Conservation (phyloP, 1,139 yeast species). For the Kodamaea fungicola region DNA sequence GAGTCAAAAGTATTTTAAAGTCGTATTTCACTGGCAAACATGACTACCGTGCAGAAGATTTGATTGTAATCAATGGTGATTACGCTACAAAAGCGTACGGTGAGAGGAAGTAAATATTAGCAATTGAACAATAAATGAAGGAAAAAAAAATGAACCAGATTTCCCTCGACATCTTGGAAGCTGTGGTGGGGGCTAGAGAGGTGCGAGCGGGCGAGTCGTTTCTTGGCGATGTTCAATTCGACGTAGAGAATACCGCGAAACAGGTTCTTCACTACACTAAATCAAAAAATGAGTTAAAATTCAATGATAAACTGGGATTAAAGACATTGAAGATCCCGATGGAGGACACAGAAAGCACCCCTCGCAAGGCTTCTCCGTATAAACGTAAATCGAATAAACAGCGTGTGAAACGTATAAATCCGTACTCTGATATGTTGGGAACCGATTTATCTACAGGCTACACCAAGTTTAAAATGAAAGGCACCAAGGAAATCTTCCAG, state of each 20-base stretch:
- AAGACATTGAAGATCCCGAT: slow-evolving; percentile 9
- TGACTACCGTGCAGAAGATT: slow-evolving; percentile 71
- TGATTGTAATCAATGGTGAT: slow-evolving; percentile 68
- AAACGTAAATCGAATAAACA: slow-evolving; percentile 8
- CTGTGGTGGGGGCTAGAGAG: no score
- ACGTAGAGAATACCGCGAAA: not conserved
- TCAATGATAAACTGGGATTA: slow-evolving; percentile 11
- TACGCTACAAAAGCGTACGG: slow-evolving; percentile 77
- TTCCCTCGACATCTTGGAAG: no score
- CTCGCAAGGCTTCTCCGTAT: slow-evolving; percentile 7
- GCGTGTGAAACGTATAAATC: slow-evolving; percentile 4
- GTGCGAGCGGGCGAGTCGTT: no score
- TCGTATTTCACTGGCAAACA: slow-evolving; percentile 58
- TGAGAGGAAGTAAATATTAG: slow-evolving; percentile 26
- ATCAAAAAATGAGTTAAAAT: slow-evolving; percentile 6
- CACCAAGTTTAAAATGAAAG: slow-evolving; percentile 12
- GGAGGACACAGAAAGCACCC: not conserved
- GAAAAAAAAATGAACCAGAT: not conserved
- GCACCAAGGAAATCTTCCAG: slow-evolving; percentile 13
- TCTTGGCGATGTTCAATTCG: no score
- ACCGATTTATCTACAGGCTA: slow-evolving; percentile 18
- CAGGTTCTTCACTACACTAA: slow-evolving; percentile 11
- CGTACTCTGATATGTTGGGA: slow-evolving; percentile 16
- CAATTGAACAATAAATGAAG: not conserved
- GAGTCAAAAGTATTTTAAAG: slow-evolving; percentile 62